Conservation (phyloP, 2,329 filamentous ascomycete genomes). For the Dryadomyces quercivorus region DNA sequence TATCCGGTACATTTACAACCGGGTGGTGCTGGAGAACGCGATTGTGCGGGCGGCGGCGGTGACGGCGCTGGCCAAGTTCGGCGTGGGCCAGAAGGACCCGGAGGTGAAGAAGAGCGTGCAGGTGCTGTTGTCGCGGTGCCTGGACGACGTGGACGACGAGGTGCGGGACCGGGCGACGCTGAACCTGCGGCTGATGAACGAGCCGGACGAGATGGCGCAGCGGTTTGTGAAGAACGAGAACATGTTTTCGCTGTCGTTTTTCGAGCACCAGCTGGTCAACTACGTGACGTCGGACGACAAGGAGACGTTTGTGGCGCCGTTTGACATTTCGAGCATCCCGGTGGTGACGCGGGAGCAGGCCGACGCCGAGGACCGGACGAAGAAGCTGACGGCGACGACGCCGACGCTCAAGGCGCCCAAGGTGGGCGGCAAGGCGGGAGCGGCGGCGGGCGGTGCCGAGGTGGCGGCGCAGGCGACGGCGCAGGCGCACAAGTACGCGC, state of each 20-base stretch:
- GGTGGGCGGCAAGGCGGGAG: constrained; percentile 57
- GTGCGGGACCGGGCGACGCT: constrained; percentile 90
- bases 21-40: constrained; percentile 92
- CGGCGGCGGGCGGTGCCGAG: constrained; percentile 45
- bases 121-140: constrained; percentile 80
- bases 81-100: constrained; percentile 88
- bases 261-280: constrained; percentile 94
- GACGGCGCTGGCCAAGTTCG: constrained; percentile 92
- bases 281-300: constrained; percentile 92
- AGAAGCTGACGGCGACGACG: constrained; percentile 88
- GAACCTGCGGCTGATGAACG: constrained; percentile 82
- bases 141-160: constrained; percentile 96
- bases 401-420: constrained; percentile 91
- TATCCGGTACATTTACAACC: constrained; percentile 98
- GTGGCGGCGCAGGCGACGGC: constrained; percentile 65
- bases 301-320: constrained; percentile 69
- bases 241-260: constrained; percentile 87
- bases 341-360: constrained; percentile 93
- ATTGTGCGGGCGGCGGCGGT: constrained; percentile 92
- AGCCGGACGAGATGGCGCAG: constrained; percentile 76
- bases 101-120: constrained; percentile 94
- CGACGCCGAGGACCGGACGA: constrained; percentile 87
- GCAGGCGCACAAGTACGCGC: constrained; percentile 75
- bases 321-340: constrained; percentile 84
- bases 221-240: constrained; percentile 93